These are phyloP conservation scores for Cyclotella cryptica DNA, from an alignment of 108 stramenopile genomes.

Conservation along the genomic window DNA sequence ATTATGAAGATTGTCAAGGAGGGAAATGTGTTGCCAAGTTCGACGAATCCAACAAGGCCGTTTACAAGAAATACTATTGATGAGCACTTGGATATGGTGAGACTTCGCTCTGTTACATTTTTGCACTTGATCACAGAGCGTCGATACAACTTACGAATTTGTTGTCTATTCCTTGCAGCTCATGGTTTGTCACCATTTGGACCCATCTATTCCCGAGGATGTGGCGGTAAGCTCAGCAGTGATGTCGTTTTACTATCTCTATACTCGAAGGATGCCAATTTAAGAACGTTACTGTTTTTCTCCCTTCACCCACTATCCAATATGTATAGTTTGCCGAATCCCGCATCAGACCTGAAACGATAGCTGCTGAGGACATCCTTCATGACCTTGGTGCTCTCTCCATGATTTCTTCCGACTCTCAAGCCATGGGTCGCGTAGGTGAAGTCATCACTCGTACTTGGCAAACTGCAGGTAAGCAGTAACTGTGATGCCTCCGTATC, in stretches of 20 bases:
- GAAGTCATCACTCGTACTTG: constrained; percentile 98
- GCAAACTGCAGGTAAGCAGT: constrained; percentile 84
- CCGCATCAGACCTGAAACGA: constrained; percentile 97
- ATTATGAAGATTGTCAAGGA: constrained; percentile 97
- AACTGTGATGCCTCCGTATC: too few relatives aligned
- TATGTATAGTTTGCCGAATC: constrained; percentile 61
- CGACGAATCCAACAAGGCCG: constrained; percentile 97
- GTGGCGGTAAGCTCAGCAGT: constrained; percentile 62
- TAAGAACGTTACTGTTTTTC: neutral
- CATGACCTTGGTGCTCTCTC: constrained; percentile 98
- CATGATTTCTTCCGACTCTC: constrained; percentile 92
- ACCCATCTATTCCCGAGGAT: constrained; percentile 92
- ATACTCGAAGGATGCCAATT: neutral
- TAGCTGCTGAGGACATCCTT: constrained; percentile 97
- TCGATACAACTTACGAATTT: neutral
- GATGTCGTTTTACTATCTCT: neutral
- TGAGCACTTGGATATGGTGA: constrained; percentile 97
- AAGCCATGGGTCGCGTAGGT: constrained; percentile 98
- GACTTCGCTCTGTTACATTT: neutral
- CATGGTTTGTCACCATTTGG: constrained; percentile 97
- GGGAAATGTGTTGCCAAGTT: constrained; percentile 91
- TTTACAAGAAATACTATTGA: constrained; percentile 97
- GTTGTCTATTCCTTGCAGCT: constrained; percentile 47
- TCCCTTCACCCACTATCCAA: neutral
- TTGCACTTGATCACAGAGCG: constrained; percentile 8